Evolutionary conservation across 345 rosid genomes (phyloP).

Genomic region (Sonneratia alba): DNA sequence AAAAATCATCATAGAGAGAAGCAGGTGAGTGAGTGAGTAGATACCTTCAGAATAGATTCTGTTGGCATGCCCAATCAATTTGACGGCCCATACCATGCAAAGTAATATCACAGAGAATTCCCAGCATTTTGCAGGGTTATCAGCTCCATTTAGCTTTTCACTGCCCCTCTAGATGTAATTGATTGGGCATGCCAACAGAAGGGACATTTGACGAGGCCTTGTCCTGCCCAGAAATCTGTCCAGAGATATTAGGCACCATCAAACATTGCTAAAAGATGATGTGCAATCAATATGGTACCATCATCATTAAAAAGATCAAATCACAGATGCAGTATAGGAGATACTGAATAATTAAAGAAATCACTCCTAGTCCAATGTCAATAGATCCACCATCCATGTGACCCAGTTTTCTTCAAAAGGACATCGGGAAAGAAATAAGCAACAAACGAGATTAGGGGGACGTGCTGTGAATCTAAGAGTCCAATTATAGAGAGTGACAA

Average conservation of each 20-base stretch:
- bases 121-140: constrained; percentile 24
- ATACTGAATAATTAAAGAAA: background rate
- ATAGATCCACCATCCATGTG: background rate
- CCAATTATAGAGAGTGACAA: constrained; percentile 64
- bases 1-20: background rate
- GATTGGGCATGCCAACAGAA: constrained; percentile 14
- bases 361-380: background rate
- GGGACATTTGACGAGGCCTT: constrained; percentile 29
- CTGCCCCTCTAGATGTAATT: constrained; percentile 27
- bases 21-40: background rate
- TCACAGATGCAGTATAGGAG: background rate
- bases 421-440: background rate
- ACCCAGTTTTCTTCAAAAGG: background rate
- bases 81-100: background rate
- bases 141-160: constrained; percentile 21
- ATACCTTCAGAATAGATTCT: constrained; percentile 29
- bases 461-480: constrained; percentile 65
- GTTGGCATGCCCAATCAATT: constrained; percentile 26
- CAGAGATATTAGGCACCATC: background rate
- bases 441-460: background rate
- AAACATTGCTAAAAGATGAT: no score
- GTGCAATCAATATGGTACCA: background rate
- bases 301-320: background rate
- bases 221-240: constrained; percentile 86
- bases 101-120: constrained; percentile 24